These are phyloP conservation scores for Aureobasidium subglaciale DNA, from an alignment of 2,329 filamentous ascomycete genomes.

Conservation along the genomic window DNA sequence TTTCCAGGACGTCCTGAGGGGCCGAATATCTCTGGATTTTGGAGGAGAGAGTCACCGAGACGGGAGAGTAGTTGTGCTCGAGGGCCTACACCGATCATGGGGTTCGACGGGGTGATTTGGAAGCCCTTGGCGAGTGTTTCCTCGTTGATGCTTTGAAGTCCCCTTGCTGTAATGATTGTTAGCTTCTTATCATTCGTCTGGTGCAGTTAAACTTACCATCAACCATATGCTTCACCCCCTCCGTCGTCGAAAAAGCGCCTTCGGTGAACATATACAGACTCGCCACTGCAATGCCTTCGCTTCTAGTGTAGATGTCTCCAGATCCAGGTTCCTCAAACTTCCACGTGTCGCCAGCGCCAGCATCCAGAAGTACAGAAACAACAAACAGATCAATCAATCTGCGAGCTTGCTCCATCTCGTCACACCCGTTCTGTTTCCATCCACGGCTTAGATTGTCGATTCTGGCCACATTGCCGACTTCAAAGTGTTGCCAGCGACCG, in stretches of 20 bases:
- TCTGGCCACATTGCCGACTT: constrained; percentile 63
- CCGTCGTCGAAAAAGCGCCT: constrained; percentile 61
- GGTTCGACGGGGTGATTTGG: constrained; percentile 70
- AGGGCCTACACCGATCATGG: constrained; percentile 74
- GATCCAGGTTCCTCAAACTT: constrained; percentile 81
- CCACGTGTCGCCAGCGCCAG: constrained; percentile 80
- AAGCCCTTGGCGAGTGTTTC: constrained; percentile 66
- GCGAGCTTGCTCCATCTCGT: constrained; percentile 62
- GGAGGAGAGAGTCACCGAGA: constrained; percentile 64
- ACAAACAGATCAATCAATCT: constrained; percentile 67
- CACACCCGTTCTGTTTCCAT: constrained; percentile 53
- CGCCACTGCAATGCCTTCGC: constrained; percentile 71
- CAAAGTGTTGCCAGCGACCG: constrained; percentile 71
- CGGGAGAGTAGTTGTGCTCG: constrained; percentile 66
- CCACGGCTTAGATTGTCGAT: constrained; percentile 58
- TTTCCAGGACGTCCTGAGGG: constrained; percentile 74
- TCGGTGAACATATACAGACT: constrained; percentile 81
- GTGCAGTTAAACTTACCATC: constrained; percentile 3
- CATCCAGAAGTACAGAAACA: constrained; percentile 69
- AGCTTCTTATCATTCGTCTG: constrained; percentile 43
- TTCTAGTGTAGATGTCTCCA: constrained; percentile 67
- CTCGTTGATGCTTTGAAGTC: background rate
- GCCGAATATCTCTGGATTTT: constrained; percentile 67
- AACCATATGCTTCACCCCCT: background rate
- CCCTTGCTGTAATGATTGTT: constrained; percentile 52